Evolutionary conservation across 345 rosid species (phyloP), one percentile per base, ranked within the genome.

Genomic region (Arabidopsis thaliana): DNA sequence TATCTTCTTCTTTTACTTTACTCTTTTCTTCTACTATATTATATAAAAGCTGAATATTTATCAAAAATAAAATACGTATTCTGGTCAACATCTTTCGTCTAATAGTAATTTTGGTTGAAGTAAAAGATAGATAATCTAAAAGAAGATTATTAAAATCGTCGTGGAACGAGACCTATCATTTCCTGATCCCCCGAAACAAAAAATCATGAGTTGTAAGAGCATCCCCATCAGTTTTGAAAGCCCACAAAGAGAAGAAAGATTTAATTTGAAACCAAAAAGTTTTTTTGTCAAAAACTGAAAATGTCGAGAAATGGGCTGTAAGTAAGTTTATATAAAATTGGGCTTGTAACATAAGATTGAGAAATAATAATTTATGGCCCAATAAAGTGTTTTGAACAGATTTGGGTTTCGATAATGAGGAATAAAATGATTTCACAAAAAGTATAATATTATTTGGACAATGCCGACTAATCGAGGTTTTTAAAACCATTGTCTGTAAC

Each of bases 1-100:
- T 73, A 33, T 67, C 56, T 51, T 33, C 56, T 51, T 33, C 46
- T 58, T 12, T 34, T 7, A 57, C 8, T 8, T 46, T 41, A 25
- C 30, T 44, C 11, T 53, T 4, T 28, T 34, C 23, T 23, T 66
- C 23, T 30, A 3, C 7, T 28, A 34, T 38, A 60, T 42, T 13
- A 9, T 36, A 22, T 2, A 28, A 8, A 20, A 16, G 24, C 24
- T 2, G 0, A 59, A 36, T 37, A 36, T 37, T 37, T 59, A 32
- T 2, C 57, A 51, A 9, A 49, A 49, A 8, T 22, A 49, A 49
- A 22, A 22, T 50, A 23, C 37, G 46, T 59, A 32, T 9, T 36
- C 9, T 20, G 13, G 22, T 37, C 16, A 24, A 9, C 28, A 8
- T 59, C 5, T 16, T 34, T 58, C 5, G 6, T 51, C 22, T 59